phyloP scores from a whole-genome alignment of 208 protist genomes.

The Leishmania aethiopica region DNA sequence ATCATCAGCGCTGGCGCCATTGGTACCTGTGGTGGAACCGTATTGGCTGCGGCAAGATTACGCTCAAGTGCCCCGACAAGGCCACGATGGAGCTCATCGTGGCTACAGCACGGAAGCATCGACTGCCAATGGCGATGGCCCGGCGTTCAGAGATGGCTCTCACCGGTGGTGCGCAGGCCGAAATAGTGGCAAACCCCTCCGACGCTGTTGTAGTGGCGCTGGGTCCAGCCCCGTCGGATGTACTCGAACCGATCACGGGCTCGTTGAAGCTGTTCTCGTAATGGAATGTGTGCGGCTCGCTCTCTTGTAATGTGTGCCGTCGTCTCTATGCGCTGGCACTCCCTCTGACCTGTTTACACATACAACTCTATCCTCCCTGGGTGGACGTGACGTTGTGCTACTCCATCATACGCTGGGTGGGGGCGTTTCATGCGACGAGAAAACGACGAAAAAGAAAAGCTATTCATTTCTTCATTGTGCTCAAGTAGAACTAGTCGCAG shows the following conservation, averaged over 20 bases:
- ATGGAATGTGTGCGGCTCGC: slow-evolving; percentile 8
- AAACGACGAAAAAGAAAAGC: background rate
- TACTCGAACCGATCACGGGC: slow-evolving; percentile 64
- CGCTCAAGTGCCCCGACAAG: slow-evolving; percentile 48
- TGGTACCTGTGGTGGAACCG: slow-evolving; percentile 78
- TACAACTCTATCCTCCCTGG: background rate
- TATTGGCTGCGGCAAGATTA: slow-evolving; percentile 72
- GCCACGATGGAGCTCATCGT: slow-evolving; percentile 31
- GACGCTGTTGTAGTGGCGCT: slow-evolving; percentile 54
- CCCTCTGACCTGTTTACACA: background rate
- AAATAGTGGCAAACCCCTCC: background rate
- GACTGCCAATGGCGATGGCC: slow-evolving; percentile 34
- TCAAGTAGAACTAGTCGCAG: background rate
- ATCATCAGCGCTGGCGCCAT: slow-evolving; percentile 39
- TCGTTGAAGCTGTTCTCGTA: slow-evolving; percentile 75
- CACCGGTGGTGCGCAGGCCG: background rate
- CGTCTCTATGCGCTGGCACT: background rate
- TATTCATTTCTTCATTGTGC: background rate
- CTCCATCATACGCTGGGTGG: background rate
- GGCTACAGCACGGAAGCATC: slow-evolving; percentile 18
- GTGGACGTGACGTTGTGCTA: background rate
- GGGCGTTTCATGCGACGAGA: background rate
- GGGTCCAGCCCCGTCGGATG: slow-evolving; percentile 53
- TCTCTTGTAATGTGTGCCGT: background rate
- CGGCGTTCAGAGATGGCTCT: background rate